Evolutionary conservation across 352 stramenopile species (phyloP).

Genomic region (Plasmopara muralis): DNA sequence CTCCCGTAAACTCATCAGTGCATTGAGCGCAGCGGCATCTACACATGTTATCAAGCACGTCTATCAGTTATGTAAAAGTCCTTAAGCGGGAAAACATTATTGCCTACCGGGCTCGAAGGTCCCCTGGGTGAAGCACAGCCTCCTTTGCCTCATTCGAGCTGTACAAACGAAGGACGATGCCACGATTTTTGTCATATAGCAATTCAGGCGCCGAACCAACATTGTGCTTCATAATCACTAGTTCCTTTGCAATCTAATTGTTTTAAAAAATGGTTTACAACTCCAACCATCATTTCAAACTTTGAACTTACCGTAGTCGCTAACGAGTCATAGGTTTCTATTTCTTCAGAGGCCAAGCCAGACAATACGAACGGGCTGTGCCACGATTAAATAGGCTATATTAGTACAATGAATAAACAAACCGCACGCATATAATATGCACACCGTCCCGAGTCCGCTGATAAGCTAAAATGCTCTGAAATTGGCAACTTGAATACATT

Average conservation of each 20-base stretch:
- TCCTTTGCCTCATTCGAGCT: slow-evolving; percentile 67
- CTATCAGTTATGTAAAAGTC: not conserved
- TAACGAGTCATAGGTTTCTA: slow-evolving; percentile 61
- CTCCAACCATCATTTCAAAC: no score
- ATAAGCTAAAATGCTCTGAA: slow-evolving; percentile 60
- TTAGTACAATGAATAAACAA: slow-evolving; percentile 4
- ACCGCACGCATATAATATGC: slow-evolving; percentile 4
- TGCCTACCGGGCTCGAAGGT: slow-evolving; percentile 60
- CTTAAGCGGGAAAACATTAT: not conserved
- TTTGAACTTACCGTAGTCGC: slow-evolving; percentile 39
- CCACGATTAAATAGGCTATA: not conserved
- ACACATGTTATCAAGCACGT: not conserved
- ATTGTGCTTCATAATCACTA: slow-evolving; percentile 73
- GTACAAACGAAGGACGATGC: slow-evolving; percentile 77
- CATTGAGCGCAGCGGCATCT: slow-evolving; percentile 82
- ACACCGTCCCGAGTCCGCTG: slow-evolving; percentile 70
- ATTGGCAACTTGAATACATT: slow-evolving; percentile 85
- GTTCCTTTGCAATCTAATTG: slow-evolving; percentile 64
- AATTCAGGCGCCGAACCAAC: slow-evolving; percentile 64
- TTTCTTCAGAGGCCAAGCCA: slow-evolving; percentile 51
- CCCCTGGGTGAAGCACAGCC: slow-evolving; percentile 57
- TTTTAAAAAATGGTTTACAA: no score
- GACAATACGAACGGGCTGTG: slow-evolving; percentile 76
- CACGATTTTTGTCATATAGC: slow-evolving; percentile 69
- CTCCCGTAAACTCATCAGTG: slow-evolving; percentile 82